These are phyloP conservation scores for Ceratocystiopsis sp. DNA, from an alignment of 2,329 filamentous ascomycete genomes.

Conservation along the genomic window DNA sequence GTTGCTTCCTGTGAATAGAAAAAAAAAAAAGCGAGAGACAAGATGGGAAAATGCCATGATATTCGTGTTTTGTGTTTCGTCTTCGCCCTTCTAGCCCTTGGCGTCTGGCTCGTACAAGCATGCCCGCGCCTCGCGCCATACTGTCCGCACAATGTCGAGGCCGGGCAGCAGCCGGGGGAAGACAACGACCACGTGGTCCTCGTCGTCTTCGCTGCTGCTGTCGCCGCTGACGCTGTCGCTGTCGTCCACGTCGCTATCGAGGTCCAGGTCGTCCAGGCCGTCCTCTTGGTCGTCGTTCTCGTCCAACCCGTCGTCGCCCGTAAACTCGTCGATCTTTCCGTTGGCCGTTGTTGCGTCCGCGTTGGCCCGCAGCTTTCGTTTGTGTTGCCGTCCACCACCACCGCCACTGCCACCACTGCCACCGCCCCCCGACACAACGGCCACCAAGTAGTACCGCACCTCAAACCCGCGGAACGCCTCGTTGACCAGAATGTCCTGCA, in stretches of 20 bases:
- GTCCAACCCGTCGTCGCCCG: background rate
- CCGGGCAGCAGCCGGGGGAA: constrained; percentile 70
- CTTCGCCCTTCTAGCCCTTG: background rate
- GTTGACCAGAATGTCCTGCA: constrained; percentile 85
- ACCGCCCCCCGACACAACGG: constrained; percentile 42
- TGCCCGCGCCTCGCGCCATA: constrained; percentile 72
- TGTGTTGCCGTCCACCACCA: background rate
- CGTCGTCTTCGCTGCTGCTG: constrained; percentile 37
- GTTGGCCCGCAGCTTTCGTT: background rate
- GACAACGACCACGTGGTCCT: constrained; percentile 82
- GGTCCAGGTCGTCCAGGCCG: background rate
- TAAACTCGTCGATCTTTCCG: background rate
- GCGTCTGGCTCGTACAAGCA: constrained; percentile 52
- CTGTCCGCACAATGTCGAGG: constrained; percentile 60
- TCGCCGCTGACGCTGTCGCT: background rate
- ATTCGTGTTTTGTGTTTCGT: too few species aligned
- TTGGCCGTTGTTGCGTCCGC: too few species aligned
- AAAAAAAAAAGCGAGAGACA: too few species aligned
- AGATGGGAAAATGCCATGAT: too few species aligned
- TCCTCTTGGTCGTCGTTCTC: background rate
- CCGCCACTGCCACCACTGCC: background rate
- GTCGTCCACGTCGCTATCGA: background rate
- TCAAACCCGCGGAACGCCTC: constrained; percentile 90
- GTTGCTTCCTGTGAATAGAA: too few species aligned
- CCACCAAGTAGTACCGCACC: constrained; percentile 73